phyloP scores from a whole-genome alignment of 2,329 filamentous ascomycete species.

The Trichoderma cornu-damae region DNA sequence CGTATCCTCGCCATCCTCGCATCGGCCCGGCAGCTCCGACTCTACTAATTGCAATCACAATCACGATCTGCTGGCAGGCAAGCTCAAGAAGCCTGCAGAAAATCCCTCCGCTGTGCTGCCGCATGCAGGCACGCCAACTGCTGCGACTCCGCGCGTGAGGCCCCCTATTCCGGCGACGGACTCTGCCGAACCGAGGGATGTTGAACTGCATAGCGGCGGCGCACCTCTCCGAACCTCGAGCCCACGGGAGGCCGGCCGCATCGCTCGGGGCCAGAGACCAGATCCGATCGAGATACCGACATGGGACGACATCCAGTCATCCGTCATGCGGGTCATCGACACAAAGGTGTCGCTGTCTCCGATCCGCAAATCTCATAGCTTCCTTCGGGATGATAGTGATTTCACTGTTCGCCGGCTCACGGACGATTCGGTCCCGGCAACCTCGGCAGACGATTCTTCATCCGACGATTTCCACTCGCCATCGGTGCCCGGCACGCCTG shows the following conservation, averaged over 20 bases:
- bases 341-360: constrained; percentile 20
- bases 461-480: constrained; percentile 36
- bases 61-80: background rate
- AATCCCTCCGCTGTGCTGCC: background rate
- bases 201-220: background rate
- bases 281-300: constrained; percentile 18
- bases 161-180: background rate
- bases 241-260: background rate
- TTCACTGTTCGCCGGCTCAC: constrained; percentile 18
- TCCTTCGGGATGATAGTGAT: constrained; percentile 17
- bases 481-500: constrained; percentile 36
- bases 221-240: constrained; percentile 1
- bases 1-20: constrained; percentile 8
- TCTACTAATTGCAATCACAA: background rate
- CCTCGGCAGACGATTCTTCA: constrained; percentile 36
- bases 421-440: constrained; percentile 21
- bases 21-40: constrained; percentile 10
- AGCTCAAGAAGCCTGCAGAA: background rate
- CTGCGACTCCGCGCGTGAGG: background rate
- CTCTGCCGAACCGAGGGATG: background rate
- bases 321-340: constrained; percentile 22
- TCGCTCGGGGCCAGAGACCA: background rate
- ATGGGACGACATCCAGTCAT: constrained; percentile 22
- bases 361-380: constrained; percentile 13
- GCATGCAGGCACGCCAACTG: background rate